Percentiles rank a stretch among this genome's conserved stretches.
Conservation (phyloP, 108 stramenopile species). For the Skeletonema potamos region DNA sequence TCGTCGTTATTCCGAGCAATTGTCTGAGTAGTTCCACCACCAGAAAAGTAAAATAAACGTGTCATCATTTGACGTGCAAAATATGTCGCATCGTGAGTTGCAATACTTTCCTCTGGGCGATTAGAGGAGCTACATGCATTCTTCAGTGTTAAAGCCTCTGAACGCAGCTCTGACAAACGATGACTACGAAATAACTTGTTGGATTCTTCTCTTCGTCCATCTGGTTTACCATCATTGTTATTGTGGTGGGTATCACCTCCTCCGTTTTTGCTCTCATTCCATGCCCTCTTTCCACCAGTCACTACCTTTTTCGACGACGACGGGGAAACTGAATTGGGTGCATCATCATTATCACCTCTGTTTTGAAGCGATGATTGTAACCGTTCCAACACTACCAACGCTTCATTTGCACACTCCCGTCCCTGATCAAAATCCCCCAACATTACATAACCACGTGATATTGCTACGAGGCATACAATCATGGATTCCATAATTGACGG, state of each 20-base stretch:
- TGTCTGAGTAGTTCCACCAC: conserved; percentile 78
- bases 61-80: conserved; percentile 50
- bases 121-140: background rate
- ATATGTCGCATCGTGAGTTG: conserved; percentile 4
- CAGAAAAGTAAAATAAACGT: conserved; percentile 70
- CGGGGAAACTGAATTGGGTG: conserved; percentile 7
- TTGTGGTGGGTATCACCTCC: background rate
- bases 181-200: conserved; percentile 77
- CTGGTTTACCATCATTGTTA: conserved; percentile 6
- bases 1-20: background rate
- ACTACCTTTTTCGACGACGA: background rate
- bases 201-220: conserved; percentile 60
- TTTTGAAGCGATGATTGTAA: conserved; percentile 4
- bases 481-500: conserved; percentile 60
- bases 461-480: conserved; percentile 55
- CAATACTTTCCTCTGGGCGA: conserved; percentile 19
- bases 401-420: conserved; percentile 21
- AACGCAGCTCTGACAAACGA: conserved; percentile 65
- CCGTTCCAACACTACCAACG: conserved; percentile 7
- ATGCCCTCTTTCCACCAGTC: conserved; percentile 49
- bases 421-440: conserved; percentile 48
- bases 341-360: conserved; percentile 15
- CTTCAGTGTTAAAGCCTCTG: conserved; percentile 53
- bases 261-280: conserved; percentile 37
- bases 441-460: conserved; percentile 67